Conservation (phyloP, 805 yeast species). For the Saturnispora besseyi region DNA sequence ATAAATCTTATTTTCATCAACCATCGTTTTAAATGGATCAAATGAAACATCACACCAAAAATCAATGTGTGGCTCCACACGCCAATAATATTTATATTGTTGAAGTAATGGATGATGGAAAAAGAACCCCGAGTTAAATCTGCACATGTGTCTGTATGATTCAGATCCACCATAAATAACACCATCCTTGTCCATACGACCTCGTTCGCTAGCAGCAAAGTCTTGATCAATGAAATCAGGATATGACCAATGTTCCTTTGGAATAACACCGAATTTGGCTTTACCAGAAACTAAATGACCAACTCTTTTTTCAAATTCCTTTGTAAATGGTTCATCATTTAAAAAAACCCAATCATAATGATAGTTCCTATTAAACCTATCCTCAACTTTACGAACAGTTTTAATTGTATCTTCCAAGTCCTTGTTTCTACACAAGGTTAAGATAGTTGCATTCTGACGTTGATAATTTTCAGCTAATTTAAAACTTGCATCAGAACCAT, state of each 20-base stretch:
- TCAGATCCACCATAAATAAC: slow-evolving; percentile 35
- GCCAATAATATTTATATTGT: slow-evolving; percentile 64
- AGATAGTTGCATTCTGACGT: slow-evolving; percentile 43
- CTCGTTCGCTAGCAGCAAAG: slow-evolving; percentile 56
- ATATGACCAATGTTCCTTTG: slow-evolving; percentile 76
- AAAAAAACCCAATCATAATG: slow-evolving; percentile 91
- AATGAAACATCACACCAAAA: slow-evolving; percentile 52
- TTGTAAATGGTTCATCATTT: slow-evolving; percentile 68
- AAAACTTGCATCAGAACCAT: slow-evolving; percentile 4
- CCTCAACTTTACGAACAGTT: slow-evolving; percentile 65
- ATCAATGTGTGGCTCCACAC: slow-evolving; percentile 64
- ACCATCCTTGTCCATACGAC: slow-evolving; percentile 37
- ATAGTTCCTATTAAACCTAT: slow-evolving; percentile 64
- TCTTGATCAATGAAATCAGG: slow-evolving; percentile 74
- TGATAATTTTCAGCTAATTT: slow-evolving; percentile 10
- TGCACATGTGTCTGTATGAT: slow-evolving; percentile 40
- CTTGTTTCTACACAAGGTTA: slow-evolving; percentile 59
- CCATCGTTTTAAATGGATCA: slow-evolving; percentile 56
- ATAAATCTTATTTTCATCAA: slow-evolving; percentile 44
- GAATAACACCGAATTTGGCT: slow-evolving; percentile 64
- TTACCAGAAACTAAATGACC: slow-evolving; percentile 51
- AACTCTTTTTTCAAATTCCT: slow-evolving; percentile 55
- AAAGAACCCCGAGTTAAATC: slow-evolving; percentile 43
- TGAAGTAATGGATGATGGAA: slow-evolving; percentile 48
- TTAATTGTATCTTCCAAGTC: slow-evolving; percentile 51